These are phyloP conservation scores for Silybum marianum DNA, from an alignment of 129 eudicot species.

Conservation along the genomic window DNA sequence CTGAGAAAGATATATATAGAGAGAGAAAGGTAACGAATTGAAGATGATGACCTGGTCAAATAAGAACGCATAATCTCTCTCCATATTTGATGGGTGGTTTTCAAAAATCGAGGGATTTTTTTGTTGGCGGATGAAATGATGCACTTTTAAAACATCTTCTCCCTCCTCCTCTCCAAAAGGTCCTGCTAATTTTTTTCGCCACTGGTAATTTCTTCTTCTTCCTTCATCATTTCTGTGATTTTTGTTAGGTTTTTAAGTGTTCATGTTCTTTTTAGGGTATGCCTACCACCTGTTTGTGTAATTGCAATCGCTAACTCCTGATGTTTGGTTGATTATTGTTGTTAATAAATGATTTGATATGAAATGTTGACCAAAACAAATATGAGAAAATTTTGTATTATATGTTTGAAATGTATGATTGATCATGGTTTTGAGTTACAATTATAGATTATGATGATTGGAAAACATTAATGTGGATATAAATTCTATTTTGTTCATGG, in stretches of 20 bases:
- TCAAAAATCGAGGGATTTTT: conserved; percentile 11
- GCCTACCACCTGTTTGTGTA: conserved; percentile 14
- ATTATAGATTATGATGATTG: conserved; percentile 8
- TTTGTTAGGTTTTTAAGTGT: neutral
- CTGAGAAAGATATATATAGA: too few relatives aligned
- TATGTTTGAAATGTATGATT: neutral
- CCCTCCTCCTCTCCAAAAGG: conserved; percentile 33
- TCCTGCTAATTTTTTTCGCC: conserved; percentile 33
- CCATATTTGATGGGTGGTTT: conserved; percentile 32
- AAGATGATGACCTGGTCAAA: conserved; percentile 24
- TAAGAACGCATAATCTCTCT: conserved; percentile 7
- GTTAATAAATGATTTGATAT: neutral
- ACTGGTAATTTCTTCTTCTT: conserved; percentile 27
- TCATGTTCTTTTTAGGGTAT: conserved; percentile 22
- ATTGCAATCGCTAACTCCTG: conserved; percentile 4
- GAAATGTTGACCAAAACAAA: neutral
- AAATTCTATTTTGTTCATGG: conserved; percentile 21
- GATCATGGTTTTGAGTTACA: conserved; percentile 2
- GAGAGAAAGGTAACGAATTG: neutral
- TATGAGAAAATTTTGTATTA: neutral
- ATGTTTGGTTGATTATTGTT: neutral
- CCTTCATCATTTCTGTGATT: neutral
- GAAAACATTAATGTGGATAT: neutral
- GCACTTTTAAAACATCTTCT: conserved; percentile 24
- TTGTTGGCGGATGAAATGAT: conserved; percentile 18